Evolutionary conservation across 257 asterid genomes (phyloP), one percentile per base, ranked within the genome.

Genomic region (Buddleja alternifolia): DNA sequence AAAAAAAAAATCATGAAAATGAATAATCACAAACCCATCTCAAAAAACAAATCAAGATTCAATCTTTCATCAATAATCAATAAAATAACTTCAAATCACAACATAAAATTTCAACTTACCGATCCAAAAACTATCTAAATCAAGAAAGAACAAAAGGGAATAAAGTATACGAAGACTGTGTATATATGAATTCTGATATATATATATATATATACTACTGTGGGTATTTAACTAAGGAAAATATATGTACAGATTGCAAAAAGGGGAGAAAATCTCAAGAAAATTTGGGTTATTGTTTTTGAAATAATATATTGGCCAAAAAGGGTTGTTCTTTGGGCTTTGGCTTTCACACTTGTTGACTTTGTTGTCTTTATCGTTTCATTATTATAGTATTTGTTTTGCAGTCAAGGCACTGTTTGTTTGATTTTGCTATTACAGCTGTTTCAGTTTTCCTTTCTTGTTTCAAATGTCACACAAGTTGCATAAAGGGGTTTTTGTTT

Each of bases 71-170:
- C 76, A 66, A 71, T 47, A 75, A 74, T 66, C 73, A 73, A 20
- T 11, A 65, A 79, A 78, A 24, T 7, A 73, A 55, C 44, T 36
- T 9, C 60, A 72, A 81, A 73, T 48, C 66, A 66, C 47, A 48
- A 53, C 69, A 75, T 37, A 23, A 56, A 47, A 62, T 7, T 39
- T 21, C 69, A 48, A 77, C 88, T 80, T 54, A 82, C 92, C 87
- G 93, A 88, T 88, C 93, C 84, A 73, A 74, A n/a, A 80, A 71
- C 80, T 69, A 63, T 42, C 77, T 56, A 44, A 71, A 76, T 36
- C 79, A 71, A 69, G 63, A 66, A n/a, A n/a, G 57, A 65, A 41
- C 47, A 63, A 52, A 67, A 72, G 58, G 62, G 60, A 17, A 11
- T 1, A 17, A 52, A 63, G 45, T 75, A 19, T 52, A 34, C 8